These are phyloP conservation scores for Zygoascus bituminiphila DNA, from an alignment of 805 yeast genomes.

Conservation along the genomic window DNA sequence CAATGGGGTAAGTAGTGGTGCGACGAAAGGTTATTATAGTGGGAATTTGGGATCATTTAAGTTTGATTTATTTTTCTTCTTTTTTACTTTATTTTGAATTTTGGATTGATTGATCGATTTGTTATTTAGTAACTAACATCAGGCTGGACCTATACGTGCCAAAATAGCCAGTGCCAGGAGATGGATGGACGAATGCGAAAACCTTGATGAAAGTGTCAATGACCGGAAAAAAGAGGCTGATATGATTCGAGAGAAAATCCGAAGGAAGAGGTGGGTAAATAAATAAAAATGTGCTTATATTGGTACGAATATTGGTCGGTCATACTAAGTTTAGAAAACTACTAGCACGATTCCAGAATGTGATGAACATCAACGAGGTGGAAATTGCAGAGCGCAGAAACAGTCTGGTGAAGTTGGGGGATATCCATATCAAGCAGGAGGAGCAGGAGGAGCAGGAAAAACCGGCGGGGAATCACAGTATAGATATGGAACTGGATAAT, in stretches of 20 bases:
- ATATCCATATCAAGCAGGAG: not conserved
- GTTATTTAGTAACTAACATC: not conserved
- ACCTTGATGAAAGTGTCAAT: constrained; percentile 22
- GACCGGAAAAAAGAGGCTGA: constrained; percentile 22
- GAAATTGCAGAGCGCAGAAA: not conserved
- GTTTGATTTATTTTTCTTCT: not conserved
- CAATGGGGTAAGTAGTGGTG: constrained; percentile 21
- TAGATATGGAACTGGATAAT: not conserved
- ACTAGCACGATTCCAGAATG: constrained; percentile 10
- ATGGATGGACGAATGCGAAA: constrained; percentile 14
- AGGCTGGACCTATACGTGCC: constrained; percentile 25
- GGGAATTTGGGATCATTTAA: constrained; percentile 20
- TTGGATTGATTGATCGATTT: too few species aligned
- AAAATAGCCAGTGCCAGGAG: constrained; percentile 19
- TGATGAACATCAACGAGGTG: constrained; percentile 9
- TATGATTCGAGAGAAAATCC: constrained; percentile 25
- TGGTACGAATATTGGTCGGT: not conserved
- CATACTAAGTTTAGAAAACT: constrained; percentile 4
- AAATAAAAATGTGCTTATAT: not conserved
- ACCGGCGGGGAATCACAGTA: too few species aligned
- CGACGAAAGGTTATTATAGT: constrained; percentile 12
- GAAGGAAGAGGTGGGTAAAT: constrained; percentile 12
- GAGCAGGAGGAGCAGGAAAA: not conserved
- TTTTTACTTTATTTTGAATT: too few species aligned
- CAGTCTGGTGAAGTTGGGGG: not conserved